phyloP scores from a whole-genome alignment of 139 green algal species.

The Chlamydomonas sphaeroides region DNA sequence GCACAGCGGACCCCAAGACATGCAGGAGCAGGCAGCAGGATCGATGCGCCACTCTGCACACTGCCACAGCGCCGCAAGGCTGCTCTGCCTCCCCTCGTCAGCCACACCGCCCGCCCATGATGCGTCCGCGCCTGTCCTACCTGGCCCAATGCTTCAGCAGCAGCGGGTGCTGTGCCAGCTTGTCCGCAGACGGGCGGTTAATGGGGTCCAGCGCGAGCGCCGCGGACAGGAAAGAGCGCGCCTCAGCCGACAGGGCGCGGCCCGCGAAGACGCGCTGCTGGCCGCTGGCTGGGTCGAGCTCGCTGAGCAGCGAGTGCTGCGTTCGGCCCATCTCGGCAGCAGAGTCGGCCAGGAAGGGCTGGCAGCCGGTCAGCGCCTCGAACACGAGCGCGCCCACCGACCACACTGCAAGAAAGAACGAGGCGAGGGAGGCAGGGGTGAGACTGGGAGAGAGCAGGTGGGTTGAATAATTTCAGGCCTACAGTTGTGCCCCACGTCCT shows the following conservation, averaged over 20 bases:
- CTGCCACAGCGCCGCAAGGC: too few relatives aligned
- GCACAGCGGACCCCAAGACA: too few relatives aligned
- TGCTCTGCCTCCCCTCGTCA: too few relatives aligned
- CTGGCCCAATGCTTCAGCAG: constrained; percentile 32
- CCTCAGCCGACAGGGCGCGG: constrained; percentile 2
- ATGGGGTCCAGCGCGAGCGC: constrained; percentile 45
- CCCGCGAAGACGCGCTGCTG: constrained; percentile 32
- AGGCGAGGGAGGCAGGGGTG: neutral
- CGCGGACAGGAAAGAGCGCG: constrained; percentile 41
- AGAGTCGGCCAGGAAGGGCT: constrained; percentile 69
- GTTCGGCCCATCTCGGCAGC: constrained; percentile 45
- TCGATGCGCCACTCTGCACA: too few relatives aligned
- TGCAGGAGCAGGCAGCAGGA: too few relatives aligned
- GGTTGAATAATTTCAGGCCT: too few relatives aligned
- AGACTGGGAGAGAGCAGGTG: neutral
- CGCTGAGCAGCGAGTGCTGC: constrained; percentile 10
- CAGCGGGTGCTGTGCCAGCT: constrained; percentile 62
- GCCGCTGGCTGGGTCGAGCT: neutral
- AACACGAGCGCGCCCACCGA: constrained; percentile 61
- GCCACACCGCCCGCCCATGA: too few relatives aligned
- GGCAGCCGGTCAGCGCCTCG: constrained; percentile 66
- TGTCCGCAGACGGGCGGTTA: constrained; percentile 50
- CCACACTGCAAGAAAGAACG: too few relatives aligned
- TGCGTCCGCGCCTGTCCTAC: too few relatives aligned
- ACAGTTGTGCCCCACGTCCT: too few relatives aligned